A percentile compares a stretch with the other conserved stretches of the same genome.
Conservation (phyloP, 495 filamentous ascomycete genomes). For the Penicillium odoratum region DNA sequence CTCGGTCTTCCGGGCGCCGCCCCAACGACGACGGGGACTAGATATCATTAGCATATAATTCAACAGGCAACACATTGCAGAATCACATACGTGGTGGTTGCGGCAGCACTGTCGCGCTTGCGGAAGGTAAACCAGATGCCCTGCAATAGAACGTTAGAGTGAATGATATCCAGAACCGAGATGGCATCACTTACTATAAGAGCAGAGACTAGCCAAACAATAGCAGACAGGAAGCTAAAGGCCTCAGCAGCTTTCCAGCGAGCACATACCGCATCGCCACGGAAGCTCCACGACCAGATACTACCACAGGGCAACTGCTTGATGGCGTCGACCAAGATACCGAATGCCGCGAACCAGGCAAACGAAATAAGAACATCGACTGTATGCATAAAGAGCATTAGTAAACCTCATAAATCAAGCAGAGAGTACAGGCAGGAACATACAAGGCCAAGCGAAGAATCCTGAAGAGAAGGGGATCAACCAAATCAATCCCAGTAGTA, state of each 20-base stretch:
- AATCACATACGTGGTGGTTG: constrained; percentile 13
- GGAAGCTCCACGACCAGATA: constrained; percentile 51
- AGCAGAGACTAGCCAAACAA: constrained; percentile 63
- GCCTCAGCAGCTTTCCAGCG: constrained; percentile 68
- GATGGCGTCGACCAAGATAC: constrained; percentile 58
- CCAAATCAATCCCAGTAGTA: constrained; percentile 54
- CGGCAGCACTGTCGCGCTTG: background rate
- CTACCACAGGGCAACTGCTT: constrained; percentile 53
- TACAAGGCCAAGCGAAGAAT: constrained; percentile 48
- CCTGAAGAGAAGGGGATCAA: constrained; percentile 53
- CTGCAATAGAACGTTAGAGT: constrained; percentile 17
- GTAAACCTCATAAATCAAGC: constrained; percentile 1
- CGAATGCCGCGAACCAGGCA: constrained; percentile 65
- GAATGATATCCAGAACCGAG: background rate
- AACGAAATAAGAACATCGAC: constrained; percentile 60
- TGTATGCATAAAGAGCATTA: constrained; percentile 12
- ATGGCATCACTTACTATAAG: constrained; percentile 42
- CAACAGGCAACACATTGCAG: background rate
- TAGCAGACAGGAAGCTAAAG: constrained; percentile 66
- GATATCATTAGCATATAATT: constrained; percentile 8
- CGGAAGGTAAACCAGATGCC: constrained; percentile 49
- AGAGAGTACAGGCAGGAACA: constrained; percentile 8
- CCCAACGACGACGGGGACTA: constrained; percentile 25
- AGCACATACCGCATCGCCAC: constrained; percentile 44
- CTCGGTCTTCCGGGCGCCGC: constrained; percentile 12